phyloP scores from a whole-genome alignment of 768 basidiomycete genomes.

The Mycena haematopus region DNA sequence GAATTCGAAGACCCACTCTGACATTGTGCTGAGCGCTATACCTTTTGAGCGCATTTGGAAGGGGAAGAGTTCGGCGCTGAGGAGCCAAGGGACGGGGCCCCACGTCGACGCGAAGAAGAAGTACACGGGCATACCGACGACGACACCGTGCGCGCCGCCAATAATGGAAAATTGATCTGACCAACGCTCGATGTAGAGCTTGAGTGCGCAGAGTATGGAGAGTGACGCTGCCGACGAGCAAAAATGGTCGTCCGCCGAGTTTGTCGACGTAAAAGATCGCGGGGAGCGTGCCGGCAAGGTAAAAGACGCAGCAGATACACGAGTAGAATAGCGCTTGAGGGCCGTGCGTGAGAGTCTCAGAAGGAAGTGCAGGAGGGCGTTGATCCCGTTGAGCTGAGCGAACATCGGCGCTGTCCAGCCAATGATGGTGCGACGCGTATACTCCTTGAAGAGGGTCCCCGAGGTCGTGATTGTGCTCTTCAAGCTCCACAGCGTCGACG shows the following conservation, averaged over 20 bases:
- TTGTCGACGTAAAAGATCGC: slow-evolving; percentile 60
- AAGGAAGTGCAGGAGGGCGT: slow-evolving; percentile 63
- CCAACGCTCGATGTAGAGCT: slow-evolving; percentile 49
- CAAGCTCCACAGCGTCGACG: slow-evolving; percentile 45
- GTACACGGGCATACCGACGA: slow-evolving; percentile 59
- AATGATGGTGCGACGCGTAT: slow-evolving; percentile 54
- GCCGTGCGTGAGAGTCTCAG: slow-evolving; percentile 58
- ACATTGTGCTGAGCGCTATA: slow-evolving; percentile 66
- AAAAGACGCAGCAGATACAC: slow-evolving; percentile 53
- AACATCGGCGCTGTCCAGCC: slow-evolving; percentile 63
- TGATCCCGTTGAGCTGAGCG: slow-evolving; percentile 63
- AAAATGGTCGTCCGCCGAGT: slow-evolving; percentile 57
- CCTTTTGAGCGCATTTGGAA: slow-evolving; percentile 70
- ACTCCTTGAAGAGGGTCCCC: slow-evolving; percentile 56
- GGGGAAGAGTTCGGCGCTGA: slow-evolving; percentile 58
- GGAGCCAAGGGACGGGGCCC: slow-evolving; percentile 62
- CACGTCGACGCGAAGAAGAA: slow-evolving; percentile 63
- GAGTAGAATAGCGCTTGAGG: slow-evolving; percentile 52
- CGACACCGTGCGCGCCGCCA: slow-evolving; percentile 38
- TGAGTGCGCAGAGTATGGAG: slow-evolving; percentile 58
- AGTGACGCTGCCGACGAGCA: slow-evolving; percentile 56
- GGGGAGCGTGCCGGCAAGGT: slow-evolving; percentile 57
- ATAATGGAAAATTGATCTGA: slow-evolving; percentile 38
- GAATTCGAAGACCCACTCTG: slow-evolving; percentile 78
- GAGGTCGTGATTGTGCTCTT: slow-evolving; percentile 42